Evolutionary conservation across 805 yeast species (phyloP), one percentile per base, ranked within the genome.

Genomic region (Pichia scutulata): DNA sequence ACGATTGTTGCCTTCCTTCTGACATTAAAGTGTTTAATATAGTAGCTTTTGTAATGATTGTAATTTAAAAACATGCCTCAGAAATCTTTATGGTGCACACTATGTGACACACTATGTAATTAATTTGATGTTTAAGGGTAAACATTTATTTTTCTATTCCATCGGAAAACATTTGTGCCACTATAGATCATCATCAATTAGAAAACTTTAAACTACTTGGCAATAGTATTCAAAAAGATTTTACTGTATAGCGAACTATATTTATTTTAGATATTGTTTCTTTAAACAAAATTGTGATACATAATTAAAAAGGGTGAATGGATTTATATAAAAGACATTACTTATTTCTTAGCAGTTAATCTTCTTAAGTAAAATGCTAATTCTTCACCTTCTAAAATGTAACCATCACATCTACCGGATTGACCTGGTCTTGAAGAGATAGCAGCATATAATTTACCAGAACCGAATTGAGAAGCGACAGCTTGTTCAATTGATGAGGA

Each of bases 391-490:
- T 93, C 99, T 76, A 93, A 87, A 80, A 93, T 86, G 95, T 93
- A 93, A 80, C 99, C 99, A 76, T 93, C 99, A 80, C 89, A 85
- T 82, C 99, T 95, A 78, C 99, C 99, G 65, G 96, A 86, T 84
- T 93, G 99, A 78, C 99, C 99, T 76, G 99, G 99, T 84, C 99
- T 89, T 54, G 99, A 93, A 64, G 99, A 89, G 74, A 93, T 89
- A 75, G 81, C 82, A 76, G 99, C 99, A 83, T 93, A 93, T 70
- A 93, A 86, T 80, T 92, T 90, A 83, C 99, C 99, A 67, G 98
- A 89, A 76, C 85, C 84, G 86, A 93, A 93, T 82, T 93, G 99
- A 70, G 92, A 72, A 72, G 89, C 92, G 67, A 93, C 92, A 69
- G 96, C 84, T 61, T 80, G 74, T 78, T 90, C 97, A 68, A 89